Base-by-base conservation (phyloP, 2,329 filamentous ascomycete genomes). In the Sporothrix phasma region DNA sequence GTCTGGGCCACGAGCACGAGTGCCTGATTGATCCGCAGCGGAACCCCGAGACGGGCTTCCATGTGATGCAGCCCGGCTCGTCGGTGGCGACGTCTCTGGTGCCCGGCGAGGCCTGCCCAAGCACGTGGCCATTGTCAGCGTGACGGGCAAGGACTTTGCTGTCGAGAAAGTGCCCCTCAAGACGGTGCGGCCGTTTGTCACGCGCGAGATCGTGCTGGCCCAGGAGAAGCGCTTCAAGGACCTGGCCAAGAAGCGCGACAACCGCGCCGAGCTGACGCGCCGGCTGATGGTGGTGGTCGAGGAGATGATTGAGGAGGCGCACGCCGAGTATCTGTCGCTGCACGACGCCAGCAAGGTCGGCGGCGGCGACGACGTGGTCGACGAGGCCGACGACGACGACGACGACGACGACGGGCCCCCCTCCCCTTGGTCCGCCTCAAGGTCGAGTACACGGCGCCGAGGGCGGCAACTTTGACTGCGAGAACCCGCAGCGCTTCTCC, bases 1-100 rank as follows among this genome's bases (percentile, higher is more conserved):
- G 83, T 99, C 60, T 99, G 94, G 94, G 94, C 3, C 94, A 99
- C 71, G 94, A 99, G 75, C 94, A 99, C 72, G 93, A 99, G 74
- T 99, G 94, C 72, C 74, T 93, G 7, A 96, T 99, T 68, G 87
- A 96, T 51, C 94, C 94, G 0, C 78, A 80, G 1, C 80, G 86
- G 54, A 99, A 97, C 70, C 84, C 89, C 0, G 91, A 96, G 71
- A 96, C 88, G 56, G 88, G 88, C 0, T 99, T 99, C 70, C 86
- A 94, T 69, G 93, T 99, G 67, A 97, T 99, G 85, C 94, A 99
- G 71, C 94, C 94, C 0, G 94, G 94, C 0, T 99, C 94, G 0
- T 97, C 94, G 0, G 88, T 99, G 0, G 94, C 93, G 0, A 99
- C 94, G 1, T 97, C 94, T 0, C 79, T 99, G 0, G 87, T 94